Percentiles rank a stretch among this genome's conserved stretches.
These are phyloP conservation scores for Acanthamoeba sp. DNA, from an alignment of 208 protist species.

Conservation along the genomic window DNA sequence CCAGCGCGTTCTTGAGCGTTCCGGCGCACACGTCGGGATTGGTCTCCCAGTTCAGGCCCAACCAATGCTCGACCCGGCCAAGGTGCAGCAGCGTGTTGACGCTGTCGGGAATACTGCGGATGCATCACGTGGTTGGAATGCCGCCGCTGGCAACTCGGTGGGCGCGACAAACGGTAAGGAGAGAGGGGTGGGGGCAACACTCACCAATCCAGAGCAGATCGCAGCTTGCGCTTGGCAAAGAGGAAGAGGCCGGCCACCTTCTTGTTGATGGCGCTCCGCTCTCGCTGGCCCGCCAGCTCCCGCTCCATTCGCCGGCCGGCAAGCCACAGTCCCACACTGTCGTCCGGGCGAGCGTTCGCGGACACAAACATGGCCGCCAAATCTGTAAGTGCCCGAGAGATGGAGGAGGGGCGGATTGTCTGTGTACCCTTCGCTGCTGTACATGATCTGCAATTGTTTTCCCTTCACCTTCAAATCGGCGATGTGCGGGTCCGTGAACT, in stretches of 20 bases:
- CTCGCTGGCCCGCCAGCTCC: not conserved
- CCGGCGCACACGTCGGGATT: not conserved
- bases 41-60: slow-evolving; percentile 39
- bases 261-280: not conserved
- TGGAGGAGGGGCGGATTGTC: not conserved
- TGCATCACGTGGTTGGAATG: not conserved
- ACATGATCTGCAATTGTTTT: slow-evolving; percentile 48
- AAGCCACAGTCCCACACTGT: slow-evolving; percentile 19
- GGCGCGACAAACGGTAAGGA: not conserved
- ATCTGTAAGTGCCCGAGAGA: not conserved
- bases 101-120: slow-evolving; percentile 61
- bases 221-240: slow-evolving; percentile 42
- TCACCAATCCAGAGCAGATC: slow-evolving; percentile 23
- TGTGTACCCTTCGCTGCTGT: slow-evolving; percentile 34
- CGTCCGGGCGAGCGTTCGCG: not conserved
- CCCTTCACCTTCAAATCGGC: slow-evolving; percentile 8
- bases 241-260: slow-evolving; percentile 11
- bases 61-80: slow-evolving; percentile 29
- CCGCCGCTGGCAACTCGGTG: not conserved
- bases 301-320: not conserved
- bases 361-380: not conserved
- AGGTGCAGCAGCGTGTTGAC: slow-evolving; percentile 30
- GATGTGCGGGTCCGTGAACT: slow-evolving; percentile 60
- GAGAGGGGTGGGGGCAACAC: not conserved
- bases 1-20: not conserved